These are phyloP conservation scores for Cladophialophora bantiana DNA, from an alignment of 2,329 filamentous ascomycete genomes.

Conservation along the genomic window DNA sequence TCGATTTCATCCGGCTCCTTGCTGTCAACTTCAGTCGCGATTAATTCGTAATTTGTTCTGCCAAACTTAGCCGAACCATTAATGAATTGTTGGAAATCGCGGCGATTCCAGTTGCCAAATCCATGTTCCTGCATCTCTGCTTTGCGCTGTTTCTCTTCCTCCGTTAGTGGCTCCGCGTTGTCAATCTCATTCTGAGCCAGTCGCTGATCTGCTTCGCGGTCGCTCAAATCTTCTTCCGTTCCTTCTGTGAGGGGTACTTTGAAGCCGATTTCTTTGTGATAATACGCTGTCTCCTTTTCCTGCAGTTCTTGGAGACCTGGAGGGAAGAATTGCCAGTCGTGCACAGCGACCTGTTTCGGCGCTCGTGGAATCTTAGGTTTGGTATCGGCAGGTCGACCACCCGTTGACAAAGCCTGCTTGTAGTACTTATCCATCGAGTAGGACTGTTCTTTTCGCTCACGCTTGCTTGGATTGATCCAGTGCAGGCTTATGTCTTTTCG, in stretches of 20 bases:
- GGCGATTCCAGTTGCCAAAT: constrained; percentile 93
- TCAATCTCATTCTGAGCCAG: constrained; percentile 93
- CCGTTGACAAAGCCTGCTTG: constrained; percentile 84
- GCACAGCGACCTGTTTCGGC: constrained; percentile 87
- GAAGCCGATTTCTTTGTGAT: constrained; percentile 94
- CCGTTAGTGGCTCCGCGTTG: constrained; percentile 83
- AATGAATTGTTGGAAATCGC: constrained; percentile 98
- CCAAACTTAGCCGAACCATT: constrained; percentile 95
- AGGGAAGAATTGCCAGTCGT: constrained; percentile 98
- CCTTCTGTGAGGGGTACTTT: constrained; percentile 91
- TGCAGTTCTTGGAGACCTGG: constrained; percentile 83
- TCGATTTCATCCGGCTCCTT: constrained; percentile 86
- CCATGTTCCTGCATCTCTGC: constrained; percentile 80
- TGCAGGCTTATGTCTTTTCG: constrained; percentile 91
- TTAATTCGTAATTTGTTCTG: constrained; percentile 81
- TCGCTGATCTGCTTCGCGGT: constrained; percentile 81
- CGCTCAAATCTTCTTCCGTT: constrained; percentile 77
- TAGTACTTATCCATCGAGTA: constrained; percentile 99
- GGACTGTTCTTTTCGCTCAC: constrained; percentile 95
- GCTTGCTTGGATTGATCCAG: constrained; percentile 99
- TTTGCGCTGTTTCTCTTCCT: constrained; percentile 89
- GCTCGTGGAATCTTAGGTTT: constrained; percentile 96
- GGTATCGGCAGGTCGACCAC: constrained; percentile 74
- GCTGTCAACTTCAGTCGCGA: constrained; percentile 88
- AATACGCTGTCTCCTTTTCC: constrained; percentile 93